phyloP scores from a whole-genome alignment of 305 asterid species.

The Galium porrigens region DNA sequence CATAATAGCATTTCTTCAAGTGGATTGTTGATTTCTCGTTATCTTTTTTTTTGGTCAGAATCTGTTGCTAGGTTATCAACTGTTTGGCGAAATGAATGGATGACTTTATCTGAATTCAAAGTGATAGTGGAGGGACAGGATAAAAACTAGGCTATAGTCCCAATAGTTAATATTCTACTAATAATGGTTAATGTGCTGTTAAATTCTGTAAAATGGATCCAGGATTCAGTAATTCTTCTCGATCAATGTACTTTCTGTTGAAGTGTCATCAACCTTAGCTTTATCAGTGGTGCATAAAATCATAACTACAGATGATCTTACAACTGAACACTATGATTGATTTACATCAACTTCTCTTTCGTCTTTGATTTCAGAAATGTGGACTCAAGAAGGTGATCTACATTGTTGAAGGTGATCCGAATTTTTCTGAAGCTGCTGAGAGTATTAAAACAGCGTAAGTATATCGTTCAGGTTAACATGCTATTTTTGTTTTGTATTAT shows the following conservation, averaged over 20 bases:
- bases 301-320: neutral
- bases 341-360: constrained; percentile 4
- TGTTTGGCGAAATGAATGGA: neutral
- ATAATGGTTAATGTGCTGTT: neutral
- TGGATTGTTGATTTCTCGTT: neutral
- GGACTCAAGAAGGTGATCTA: constrained; percentile 94
- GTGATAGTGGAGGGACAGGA: neutral
- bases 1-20: neutral
- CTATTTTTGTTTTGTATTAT: neutral
- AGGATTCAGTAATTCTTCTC: neutral
- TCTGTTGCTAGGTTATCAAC: neutral
- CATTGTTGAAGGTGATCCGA: constrained; percentile 93
- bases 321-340: neutral
- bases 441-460: constrained; percentile 92
- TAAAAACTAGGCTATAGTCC: neutral
- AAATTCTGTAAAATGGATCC: neutral
- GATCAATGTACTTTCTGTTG: neutral
- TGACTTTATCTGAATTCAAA: neutral
- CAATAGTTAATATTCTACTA: neutral
- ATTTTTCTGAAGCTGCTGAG: constrained; percentile 78
- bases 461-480: constrained; percentile 10
- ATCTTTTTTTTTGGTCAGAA: neutral
- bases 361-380: constrained; percentile 41
- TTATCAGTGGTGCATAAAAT: neutral
- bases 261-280: neutral